A percentile compares a stretch with the other conserved stretches of the same genome.
These are phyloP conservation scores for Ilyonectria sp. DNA, from an alignment of 2,329 filamentous ascomycete genomes.

Conservation along the genomic window DNA sequence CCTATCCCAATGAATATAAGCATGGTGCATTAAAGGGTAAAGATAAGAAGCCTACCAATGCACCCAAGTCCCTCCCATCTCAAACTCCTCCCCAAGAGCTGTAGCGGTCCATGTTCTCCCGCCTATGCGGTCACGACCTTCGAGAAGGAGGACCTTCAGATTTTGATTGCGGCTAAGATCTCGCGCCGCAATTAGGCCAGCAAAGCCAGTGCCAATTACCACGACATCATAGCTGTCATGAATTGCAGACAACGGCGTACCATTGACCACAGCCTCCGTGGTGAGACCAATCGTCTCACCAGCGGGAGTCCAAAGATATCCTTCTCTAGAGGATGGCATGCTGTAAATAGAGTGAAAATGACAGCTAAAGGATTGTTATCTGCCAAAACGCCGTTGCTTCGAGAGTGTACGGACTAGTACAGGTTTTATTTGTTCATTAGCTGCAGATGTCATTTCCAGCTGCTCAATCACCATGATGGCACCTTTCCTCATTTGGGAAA, in stretches of 20 bases:
- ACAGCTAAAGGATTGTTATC: not conserved
- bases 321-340: conserved; percentile 35
- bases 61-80: conserved; percentile 61
- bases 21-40: no score
- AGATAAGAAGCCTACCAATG: conserved; percentile 48
- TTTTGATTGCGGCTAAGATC: conserved; percentile 4
- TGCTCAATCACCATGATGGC: not conserved
- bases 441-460: not conserved
- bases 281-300: conserved; percentile 20
- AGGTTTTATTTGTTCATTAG: not conserved
- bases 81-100: conserved; percentile 52
- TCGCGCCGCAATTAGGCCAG: conserved; percentile 32
- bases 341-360: not conserved
- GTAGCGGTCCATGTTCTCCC: conserved; percentile 58
- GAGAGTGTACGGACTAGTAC: not conserved
- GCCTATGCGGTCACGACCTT: conserved; percentile 59
- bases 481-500: not conserved
- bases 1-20: conserved; percentile 15
- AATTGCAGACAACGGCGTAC: not conserved
- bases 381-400: not conserved
- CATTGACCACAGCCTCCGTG: conserved; percentile 31
- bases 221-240: conserved; percentile 31
- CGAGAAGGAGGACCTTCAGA: conserved; percentile 50
- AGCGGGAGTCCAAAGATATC: conserved; percentile 30
- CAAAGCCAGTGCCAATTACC: conserved; percentile 33